These are phyloP conservation scores for Salix viminalis DNA, from an alignment of 345 rosid genomes.

Conservation along the genomic window DNA sequence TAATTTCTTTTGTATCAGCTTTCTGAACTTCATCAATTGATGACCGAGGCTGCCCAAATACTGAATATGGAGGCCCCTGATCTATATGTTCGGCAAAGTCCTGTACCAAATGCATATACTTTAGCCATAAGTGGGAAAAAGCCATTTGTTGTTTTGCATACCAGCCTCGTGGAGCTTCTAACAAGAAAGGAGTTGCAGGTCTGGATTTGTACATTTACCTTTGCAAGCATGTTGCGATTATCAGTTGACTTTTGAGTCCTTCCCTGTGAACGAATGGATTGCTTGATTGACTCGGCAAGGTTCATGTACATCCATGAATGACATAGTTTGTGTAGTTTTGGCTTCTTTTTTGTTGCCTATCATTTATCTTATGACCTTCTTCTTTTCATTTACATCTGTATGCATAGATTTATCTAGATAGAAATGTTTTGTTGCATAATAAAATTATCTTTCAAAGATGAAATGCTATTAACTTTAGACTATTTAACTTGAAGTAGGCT, in stretches of 20 bases:
- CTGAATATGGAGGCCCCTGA: slow-evolving; percentile 80
- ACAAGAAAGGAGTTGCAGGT: slow-evolving; percentile 88
- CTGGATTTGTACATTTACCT: slow-evolving; percentile 5
- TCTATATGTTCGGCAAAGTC: slow-evolving; percentile 89
- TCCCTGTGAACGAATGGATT: background rate
- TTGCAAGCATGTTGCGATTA: background rate
- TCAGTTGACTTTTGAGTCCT: background rate
- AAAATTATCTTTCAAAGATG: slow-evolving; percentile 1
- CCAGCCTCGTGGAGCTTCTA: slow-evolving; percentile 90
- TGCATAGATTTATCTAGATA: background rate
- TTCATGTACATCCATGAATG: background rate
- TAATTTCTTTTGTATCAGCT: slow-evolving; percentile 41
- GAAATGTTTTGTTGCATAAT: background rate
- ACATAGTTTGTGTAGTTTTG: background rate
- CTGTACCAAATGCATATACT: slow-evolving; percentile 90
- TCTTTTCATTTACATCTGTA: background rate
- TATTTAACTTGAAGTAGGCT: slow-evolving; percentile 46
- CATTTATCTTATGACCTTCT: background rate
- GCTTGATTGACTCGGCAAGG: too few species aligned
- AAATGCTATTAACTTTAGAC: slow-evolving; percentile 15
- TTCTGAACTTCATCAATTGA: slow-evolving; percentile 72
- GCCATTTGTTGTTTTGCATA: slow-evolving; percentile 87
- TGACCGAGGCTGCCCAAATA: slow-evolving; percentile 77
- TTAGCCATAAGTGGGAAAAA: slow-evolving; percentile 81
- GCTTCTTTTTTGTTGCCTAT: background rate